Percentiles rank a stretch among this genome's conserved stretches.
phyloP scores from a whole-genome alignment of 768 basidiomycete species.

The Russula brevipes region DNA sequence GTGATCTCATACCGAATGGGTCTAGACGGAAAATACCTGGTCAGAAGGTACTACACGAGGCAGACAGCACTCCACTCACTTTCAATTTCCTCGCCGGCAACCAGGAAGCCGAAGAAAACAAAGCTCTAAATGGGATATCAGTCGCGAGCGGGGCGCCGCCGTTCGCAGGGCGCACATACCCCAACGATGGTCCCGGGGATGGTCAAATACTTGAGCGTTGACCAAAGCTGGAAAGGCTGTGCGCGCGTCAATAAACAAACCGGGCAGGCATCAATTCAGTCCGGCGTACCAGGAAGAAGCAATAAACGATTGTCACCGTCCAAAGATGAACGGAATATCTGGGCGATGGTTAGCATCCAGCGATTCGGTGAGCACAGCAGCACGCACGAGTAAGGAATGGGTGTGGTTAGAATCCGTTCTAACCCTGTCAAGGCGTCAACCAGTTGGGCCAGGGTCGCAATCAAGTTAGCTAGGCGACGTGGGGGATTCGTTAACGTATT shows the following conservation, averaged over 20 bases:
- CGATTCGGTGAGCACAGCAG: conserved; percentile 6
- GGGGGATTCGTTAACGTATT: neutral
- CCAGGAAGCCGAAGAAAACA: conserved; percentile 69
- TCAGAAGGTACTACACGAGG: conserved; percentile 11
- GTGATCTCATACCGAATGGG: conserved; percentile 39
- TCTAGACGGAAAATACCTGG: conserved; percentile 31
- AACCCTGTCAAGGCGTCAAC: conserved; percentile 64
- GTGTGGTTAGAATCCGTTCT: conserved; percentile 69
- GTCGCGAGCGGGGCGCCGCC: neutral
- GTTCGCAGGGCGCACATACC: conserved; percentile 33
- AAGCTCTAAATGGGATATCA: conserved; percentile 41
- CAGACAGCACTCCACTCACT: conserved; percentile 39
- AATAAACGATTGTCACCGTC: conserved; percentile 58
- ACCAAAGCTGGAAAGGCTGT: conserved; percentile 63
- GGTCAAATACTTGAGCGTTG: conserved; percentile 51
- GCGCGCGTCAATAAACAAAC: conserved; percentile 12
- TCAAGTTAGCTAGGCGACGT: conserved; percentile 39
- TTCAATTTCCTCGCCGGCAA: conserved; percentile 71
- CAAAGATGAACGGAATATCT: conserved; percentile 68
- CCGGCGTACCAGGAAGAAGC: conserved; percentile 50
- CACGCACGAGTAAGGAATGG: conserved; percentile 67
- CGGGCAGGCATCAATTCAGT: neutral
- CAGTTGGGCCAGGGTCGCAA: conserved; percentile 47
- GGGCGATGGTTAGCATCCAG: neutral
- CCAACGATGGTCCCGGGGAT: conserved; percentile 55